phyloP scores from a whole-genome alignment of 2,329 filamentous ascomycete species.

The Sclerotiophoma versabilis region DNA sequence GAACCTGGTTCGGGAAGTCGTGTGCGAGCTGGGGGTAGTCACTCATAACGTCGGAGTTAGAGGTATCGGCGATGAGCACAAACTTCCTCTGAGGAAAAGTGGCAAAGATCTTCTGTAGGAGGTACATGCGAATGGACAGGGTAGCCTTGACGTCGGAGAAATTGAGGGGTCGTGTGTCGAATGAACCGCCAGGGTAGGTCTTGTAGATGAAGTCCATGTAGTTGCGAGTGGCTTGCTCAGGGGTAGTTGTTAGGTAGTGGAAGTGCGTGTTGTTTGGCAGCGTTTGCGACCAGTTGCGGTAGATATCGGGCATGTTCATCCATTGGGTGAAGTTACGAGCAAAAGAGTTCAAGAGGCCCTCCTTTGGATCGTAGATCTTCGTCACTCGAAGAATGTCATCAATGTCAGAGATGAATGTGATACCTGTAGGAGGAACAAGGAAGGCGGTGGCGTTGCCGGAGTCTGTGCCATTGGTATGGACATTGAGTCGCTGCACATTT shows the following conservation, averaged over 20 bases:
- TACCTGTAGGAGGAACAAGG: conserved; percentile 72
- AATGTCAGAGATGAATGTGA: conserved; percentile 79
- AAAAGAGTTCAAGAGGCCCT: conserved; percentile 79
- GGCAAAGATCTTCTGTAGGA: conserved; percentile 75
- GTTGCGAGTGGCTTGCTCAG: conserved; percentile 76
- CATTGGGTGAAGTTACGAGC: conserved; percentile 73
- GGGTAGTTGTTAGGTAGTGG: conserved; percentile 82
- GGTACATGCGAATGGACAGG: conserved; percentile 71
- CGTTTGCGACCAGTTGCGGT: conserved; percentile 74
- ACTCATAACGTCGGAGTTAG: conserved; percentile 78
- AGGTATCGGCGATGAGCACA: conserved; percentile 77
- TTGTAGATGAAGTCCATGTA: conserved; percentile 84
- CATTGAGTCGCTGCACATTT: conserved; percentile 71
- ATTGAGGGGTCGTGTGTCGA: conserved; percentile 77
- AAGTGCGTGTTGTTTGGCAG: conserved; percentile 72
- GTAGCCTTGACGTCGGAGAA: conserved; percentile 79
- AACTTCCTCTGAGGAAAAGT: conserved; percentile 79
- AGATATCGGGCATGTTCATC: conserved; percentile 82
- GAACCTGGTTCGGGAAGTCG: conserved; percentile 73
- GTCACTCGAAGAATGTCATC: conserved; percentile 83
- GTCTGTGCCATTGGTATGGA: conserved; percentile 69
- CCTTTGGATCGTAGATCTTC: conserved; percentile 77
- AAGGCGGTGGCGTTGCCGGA: conserved; percentile 79
- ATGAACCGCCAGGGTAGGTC: conserved; percentile 77
- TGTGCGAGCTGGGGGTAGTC: conserved; percentile 67